Evolutionary conservation across 352 stramenopile species (phyloP).

Genomic region (Phytophthora pinifolia): DNA sequence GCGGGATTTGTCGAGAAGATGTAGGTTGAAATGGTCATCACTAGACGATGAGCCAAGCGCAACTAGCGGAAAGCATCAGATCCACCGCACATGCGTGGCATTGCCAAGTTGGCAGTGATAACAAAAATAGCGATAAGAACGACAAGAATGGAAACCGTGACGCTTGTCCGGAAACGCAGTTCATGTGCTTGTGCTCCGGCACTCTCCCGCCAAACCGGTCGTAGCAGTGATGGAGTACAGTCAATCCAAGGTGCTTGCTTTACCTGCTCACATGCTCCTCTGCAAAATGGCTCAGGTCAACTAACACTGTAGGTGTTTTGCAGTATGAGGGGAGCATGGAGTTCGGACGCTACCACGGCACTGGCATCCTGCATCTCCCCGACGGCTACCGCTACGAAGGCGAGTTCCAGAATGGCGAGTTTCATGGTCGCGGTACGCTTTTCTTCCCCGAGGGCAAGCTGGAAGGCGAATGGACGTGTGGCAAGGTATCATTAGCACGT

Average conservation of each 20-base stretch:
- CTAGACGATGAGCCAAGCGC: background rate
- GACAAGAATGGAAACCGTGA: background rate
- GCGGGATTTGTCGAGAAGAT: background rate
- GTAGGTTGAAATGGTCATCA: conserved; percentile 1
- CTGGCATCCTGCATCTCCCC: conserved; percentile 51
- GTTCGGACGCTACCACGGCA: conserved; percentile 65
- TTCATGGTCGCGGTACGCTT: conserved; percentile 73
- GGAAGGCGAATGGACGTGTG: conserved; percentile 65
- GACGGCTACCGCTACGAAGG: conserved; percentile 78
- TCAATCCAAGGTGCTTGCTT: conserved; percentile 25
- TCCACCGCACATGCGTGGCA: too few species aligned
- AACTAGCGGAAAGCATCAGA: background rate
- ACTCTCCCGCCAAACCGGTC: background rate
- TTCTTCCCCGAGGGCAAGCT: conserved; percentile 71
- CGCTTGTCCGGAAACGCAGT: too few species aligned
- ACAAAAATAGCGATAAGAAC: conserved; percentile 18
- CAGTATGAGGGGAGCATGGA: conserved; percentile 61
- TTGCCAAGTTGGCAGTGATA: too few species aligned
- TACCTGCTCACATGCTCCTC: too few species aligned
- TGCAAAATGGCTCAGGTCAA: background rate
- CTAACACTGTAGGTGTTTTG: conserved; percentile 1
- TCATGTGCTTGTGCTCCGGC: background rate
- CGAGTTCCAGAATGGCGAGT: conserved; percentile 79
- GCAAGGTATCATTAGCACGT: conserved; percentile 43
- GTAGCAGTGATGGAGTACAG: conserved; percentile 30